Base-by-base conservation (phyloP, 2,329 filamentous ascomycete genomes). In the Rachicladosporium sp. region DNA sequence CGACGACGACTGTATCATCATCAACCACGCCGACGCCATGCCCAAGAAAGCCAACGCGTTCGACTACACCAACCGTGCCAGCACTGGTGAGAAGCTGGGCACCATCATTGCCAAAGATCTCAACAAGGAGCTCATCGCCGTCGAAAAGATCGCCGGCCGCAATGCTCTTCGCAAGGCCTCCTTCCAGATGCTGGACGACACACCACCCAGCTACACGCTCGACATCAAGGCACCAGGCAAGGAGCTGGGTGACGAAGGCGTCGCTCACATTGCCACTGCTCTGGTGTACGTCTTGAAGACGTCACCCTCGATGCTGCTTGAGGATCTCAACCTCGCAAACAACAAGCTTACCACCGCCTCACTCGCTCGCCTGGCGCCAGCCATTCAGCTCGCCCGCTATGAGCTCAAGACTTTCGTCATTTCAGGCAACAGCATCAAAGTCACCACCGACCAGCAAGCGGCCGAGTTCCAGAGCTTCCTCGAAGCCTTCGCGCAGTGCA, bases 331-430 rank as follows among this genome's bases (percentile, higher is more conserved):
- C 43, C 50, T 72, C 4, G 57, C 57, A 30, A 57, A 57, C 21
- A 72, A 71, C 46, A 43, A 46, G 7, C 56, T 72, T 23, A 70
- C 64, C 1, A 55, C 60, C 4, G 42, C 45, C 6, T 60, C 64
- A 3, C 57, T 72, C 11, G 50, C 50, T 6, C 56, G 56, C 32
- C 56, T 72, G 3, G 61, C 62, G 2, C 50, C 55, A 13, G 54
- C 69, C 27, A 57, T 72, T 35, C 46, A 51, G 9, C 50, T 63
- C n/a, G 61, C 62, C 6, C 43, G 49, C n/a, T 56, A 57, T 10
- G 64, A 68, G 31, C 50, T 72, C 10, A 60, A 61, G 43, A 64
- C 66, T 19, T 51, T 72, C 12, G 64, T 69, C 43, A 48, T 72
- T 6, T 64, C 67, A 6, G 46, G 58, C 13, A 72, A 72, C 46